Percentiles rank a stretch among this genome's conserved stretches.
Evolutionary conservation across 2,329 filamentous ascomycete genomes (phyloP).

Genomic region (Xylaria arbuscula): DNA sequence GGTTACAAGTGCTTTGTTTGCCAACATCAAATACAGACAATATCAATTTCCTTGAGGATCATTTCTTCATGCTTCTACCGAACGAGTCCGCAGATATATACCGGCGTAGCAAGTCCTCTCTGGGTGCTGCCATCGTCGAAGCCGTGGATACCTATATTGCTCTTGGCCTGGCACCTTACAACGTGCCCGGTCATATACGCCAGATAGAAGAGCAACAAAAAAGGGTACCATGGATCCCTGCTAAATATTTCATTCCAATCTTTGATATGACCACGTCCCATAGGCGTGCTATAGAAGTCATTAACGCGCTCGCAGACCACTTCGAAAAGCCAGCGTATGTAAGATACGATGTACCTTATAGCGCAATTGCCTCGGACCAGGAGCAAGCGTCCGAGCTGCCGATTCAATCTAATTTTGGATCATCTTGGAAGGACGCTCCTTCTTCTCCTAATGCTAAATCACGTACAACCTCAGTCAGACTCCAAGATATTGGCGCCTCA

Average conservation of each 20-base stretch:
- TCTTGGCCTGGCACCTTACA: constrained; percentile 51
- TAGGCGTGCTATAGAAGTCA: constrained; percentile 53
- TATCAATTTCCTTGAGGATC: constrained; percentile 58
- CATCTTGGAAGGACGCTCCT: constrained; percentile 3
- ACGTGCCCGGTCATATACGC: constrained; percentile 48
- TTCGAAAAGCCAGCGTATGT: constrained; percentile 55
- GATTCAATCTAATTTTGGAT: background rate
- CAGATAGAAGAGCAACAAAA: constrained; percentile 51
- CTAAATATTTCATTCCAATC: constrained; percentile 56
- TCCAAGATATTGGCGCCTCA: constrained; percentile 36
- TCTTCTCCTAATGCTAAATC: constrained; percentile 1
- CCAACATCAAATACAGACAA: constrained; percentile 49
- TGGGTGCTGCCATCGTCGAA: constrained; percentile 55
- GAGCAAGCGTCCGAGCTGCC: constrained; percentile 26
- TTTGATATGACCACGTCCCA: constrained; percentile 54
- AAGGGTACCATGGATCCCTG: constrained; percentile 57
- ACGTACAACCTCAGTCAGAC: constrained; percentile 19
- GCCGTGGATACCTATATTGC: constrained; percentile 58
- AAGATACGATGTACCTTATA: constrained; percentile 49
- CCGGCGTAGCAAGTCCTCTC: constrained; percentile 52
- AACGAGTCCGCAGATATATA: constrained; percentile 58
- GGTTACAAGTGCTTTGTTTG: constrained; percentile 7
- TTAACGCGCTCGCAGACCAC: constrained; percentile 56
- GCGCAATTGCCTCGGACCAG: constrained; percentile 40
- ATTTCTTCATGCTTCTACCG: constrained; percentile 56